Base-by-base conservation (phyloP, 805 yeast genomes). In the Metschnikowia matae region DNA sequence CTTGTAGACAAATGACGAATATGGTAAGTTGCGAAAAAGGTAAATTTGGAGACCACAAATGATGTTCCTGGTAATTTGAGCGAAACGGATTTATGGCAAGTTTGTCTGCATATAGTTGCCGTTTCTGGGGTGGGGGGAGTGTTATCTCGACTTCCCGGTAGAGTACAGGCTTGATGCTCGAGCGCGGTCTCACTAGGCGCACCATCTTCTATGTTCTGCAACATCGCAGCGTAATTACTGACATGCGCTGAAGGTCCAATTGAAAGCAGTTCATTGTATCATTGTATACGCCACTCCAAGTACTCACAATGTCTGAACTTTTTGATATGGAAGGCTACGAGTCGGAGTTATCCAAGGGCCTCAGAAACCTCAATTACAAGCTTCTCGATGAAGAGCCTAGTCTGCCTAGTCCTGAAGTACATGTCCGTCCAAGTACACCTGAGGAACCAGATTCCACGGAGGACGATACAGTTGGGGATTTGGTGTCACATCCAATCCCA, bases 311-410 rank as follows among this genome's bases (percentile, higher is more conserved):
- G 74, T 55, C 73, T 15, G 71, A 62, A 36, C 62, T 70, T 14
- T 70, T 70, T 48, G 53, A 58, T 40, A 69, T 70, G 74, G 74
- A 70, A 42, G 74, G 66, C 54, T 65, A 65, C 45, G 65, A 60
- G 52, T 41, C 58, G 49, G 49, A 51, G 11, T 45, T 54, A 44
- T 38, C 49, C 6, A 38, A 44, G 29, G 59, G 57, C 20, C 29
- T 54, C 13, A 42, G 47, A 13, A 56, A 54, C 35, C 62, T 67
- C 51, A 68, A 68, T 58, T 67, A 68, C 46, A 49, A 55, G 38
- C 57, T 66, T 26, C 42, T 64, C 8, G 63, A 60, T 20, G 49
- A 42, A 32, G 48, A 44, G 26, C 59, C 52, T 33, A 45, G 44
- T 13, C 46, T 48, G 5, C n/a, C 33, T 6, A 6, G 33, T 3